A percentile compares a stretch with the other conserved stretches of the same genome.
phyloP scores from a whole-genome alignment of 1,284 basidiomycete genomes.

The Austropuccinia psidii region DNA sequence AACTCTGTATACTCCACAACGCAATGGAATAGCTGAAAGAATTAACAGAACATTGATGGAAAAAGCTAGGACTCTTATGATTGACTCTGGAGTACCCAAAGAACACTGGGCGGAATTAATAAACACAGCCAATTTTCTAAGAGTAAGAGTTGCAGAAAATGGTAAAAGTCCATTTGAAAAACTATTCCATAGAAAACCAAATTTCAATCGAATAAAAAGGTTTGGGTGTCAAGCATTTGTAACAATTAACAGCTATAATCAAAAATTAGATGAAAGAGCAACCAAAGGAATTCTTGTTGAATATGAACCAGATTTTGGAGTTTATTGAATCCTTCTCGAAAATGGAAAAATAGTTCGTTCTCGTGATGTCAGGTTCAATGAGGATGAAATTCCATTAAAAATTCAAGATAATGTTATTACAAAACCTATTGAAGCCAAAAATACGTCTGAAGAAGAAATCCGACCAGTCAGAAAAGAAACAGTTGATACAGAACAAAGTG shows the following conservation, averaged over 20 bases:
- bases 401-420: too few species aligned
- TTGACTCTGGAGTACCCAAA: neutral
- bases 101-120: neutral
- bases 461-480: too few species aligned
- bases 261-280: neutral
- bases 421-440: too few species aligned
- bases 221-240: neutral
- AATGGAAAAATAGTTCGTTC: neutral
- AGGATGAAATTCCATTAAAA: too few species aligned
- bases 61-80: neutral
- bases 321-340: neutral
- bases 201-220: neutral
- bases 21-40: slow-evolving; percentile 1
- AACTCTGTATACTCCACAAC: neutral
- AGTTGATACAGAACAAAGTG: too few species aligned
- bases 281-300: neutral
- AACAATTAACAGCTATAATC: neutral
- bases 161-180: neutral
- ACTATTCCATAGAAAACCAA: neutral
- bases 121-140: neutral
- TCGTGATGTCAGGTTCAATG: neutral
- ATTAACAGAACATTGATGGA: neutral
- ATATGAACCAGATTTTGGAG: neutral
- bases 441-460: too few species aligned
- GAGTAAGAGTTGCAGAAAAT: too few species aligned